These are phyloP conservation scores for Podospora bellae-mahoneyi DNA, from an alignment of 495 filamentous ascomycete genomes.

Conservation along the genomic window DNA sequence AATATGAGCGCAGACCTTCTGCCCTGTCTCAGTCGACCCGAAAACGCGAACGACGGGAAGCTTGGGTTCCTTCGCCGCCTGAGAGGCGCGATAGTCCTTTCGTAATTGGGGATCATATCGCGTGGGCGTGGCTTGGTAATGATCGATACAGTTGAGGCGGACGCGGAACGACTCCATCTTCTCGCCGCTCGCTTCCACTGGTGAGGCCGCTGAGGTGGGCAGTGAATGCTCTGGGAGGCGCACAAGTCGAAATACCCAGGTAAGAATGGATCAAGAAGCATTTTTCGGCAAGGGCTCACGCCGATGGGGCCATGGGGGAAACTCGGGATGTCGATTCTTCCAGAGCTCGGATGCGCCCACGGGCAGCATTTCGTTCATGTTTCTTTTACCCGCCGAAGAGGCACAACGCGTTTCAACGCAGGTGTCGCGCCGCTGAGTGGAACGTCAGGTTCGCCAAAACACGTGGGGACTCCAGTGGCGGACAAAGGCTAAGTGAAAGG, in stretches of 20 bases:
- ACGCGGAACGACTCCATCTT: constrained; percentile 71
- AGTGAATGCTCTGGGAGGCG: constrained; percentile 5
- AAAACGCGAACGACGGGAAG: constrained; percentile 90
- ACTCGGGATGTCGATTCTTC: neutral
- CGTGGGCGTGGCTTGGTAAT: constrained; percentile 77
- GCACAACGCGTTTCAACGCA: constrained; percentile 13
- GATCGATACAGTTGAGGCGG: constrained; percentile 90
- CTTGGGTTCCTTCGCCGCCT: constrained; percentile 57
- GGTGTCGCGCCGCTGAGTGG: constrained; percentile 17
- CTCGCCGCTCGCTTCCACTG: neutral
- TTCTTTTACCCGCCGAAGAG: neutral
- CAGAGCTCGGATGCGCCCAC: neutral
- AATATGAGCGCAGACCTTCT: constrained; percentile 94
- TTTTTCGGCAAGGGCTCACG: neutral
- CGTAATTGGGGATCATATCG: constrained; percentile 78
- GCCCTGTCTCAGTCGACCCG: constrained; percentile 89
- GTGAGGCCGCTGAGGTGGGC: neutral
- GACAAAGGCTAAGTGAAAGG: neutral
- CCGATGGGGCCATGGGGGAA: neutral
- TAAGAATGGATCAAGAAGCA: neutral
- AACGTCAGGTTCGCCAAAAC: constrained; percentile 18
- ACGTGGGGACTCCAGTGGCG: constrained; percentile 11
- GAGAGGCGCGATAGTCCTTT: constrained; percentile 48
- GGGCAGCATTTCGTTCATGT: neutral
- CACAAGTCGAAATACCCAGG: neutral